phyloP scores from a whole-genome alignment of 768 basidiomycete genomes.

The Glaciozyma antarctica region DNA sequence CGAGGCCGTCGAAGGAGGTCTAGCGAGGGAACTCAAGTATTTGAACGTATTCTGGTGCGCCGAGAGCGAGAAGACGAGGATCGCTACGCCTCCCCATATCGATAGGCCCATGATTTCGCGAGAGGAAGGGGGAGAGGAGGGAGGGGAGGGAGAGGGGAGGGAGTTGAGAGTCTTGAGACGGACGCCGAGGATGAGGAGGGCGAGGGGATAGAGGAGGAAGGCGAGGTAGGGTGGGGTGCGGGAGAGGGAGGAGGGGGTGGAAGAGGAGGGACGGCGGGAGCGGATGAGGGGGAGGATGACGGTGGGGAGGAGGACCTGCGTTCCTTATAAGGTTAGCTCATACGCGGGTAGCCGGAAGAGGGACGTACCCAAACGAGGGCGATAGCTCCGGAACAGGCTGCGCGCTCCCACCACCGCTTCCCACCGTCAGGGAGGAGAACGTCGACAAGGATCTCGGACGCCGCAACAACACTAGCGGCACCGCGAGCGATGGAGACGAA shows the following conservation, averaged over 20 bases:
- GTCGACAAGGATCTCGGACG: slow-evolving; percentile 21
- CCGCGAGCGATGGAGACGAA: slow-evolving; percentile 22
- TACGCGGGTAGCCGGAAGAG: neutral
- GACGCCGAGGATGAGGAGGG: slow-evolving; percentile 32
- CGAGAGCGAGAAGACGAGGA: slow-evolving; percentile 31
- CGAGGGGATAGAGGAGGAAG: slow-evolving; percentile 28
- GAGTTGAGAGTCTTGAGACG: slow-evolving; percentile 24
- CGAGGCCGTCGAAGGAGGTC: slow-evolving; percentile 13
- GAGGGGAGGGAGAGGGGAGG: neutral
- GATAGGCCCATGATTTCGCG: slow-evolving; percentile 7
- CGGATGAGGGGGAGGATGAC: slow-evolving; percentile 12
- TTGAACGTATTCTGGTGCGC: slow-evolving; percentile 32
- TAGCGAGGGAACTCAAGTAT: slow-evolving; percentile 20
- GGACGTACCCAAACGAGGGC: slow-evolving; percentile 15
- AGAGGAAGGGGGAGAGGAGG: neutral
- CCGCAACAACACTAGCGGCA: slow-evolving; percentile 18
- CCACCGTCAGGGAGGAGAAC: slow-evolving; percentile 11
- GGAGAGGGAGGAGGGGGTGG: slow-evolving; percentile 9
- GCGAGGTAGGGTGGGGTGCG: slow-evolving; percentile 11
- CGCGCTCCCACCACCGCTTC: slow-evolving; percentile 11
- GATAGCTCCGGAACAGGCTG: neutral
- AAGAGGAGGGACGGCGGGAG: slow-evolving; percentile 9
- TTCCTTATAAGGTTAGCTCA: neutral
- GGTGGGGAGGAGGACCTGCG: slow-evolving; percentile 20
- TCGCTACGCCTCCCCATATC: slow-evolving; percentile 27